phyloP scores from a whole-genome alignment of 163 green algal genomes.

The Scenedesmus sp. region DNA sequence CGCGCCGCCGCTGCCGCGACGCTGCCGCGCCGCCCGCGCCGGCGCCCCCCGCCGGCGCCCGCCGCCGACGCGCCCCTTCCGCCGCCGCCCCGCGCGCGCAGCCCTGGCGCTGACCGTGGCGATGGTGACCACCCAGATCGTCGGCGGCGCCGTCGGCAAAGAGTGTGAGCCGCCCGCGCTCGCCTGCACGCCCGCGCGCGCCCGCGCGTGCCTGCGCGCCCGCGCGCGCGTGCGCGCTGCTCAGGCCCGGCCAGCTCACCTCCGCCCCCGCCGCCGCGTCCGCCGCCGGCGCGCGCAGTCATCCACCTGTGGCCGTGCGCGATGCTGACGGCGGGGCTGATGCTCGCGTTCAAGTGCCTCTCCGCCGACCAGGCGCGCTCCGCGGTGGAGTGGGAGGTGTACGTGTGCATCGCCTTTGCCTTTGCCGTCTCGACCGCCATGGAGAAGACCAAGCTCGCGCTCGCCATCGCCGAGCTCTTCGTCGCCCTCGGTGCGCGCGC shows the following conservation, averaged over 20 bases:
- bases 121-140: constrained; percentile 58
- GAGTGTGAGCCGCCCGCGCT: too few relatives aligned
- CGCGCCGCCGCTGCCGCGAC: too few relatives aligned
- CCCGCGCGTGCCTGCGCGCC: too few relatives aligned
- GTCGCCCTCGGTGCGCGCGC: constrained; percentile 47
- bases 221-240: too few relatives aligned
- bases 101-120: constrained; percentile 35
- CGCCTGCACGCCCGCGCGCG: too few relatives aligned
- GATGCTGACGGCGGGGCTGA: constrained; percentile 50
- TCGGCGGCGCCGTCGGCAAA: constrained; percentile 40
- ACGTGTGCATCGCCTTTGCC: constrained; percentile 51
- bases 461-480: constrained; percentile 68
- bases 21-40: too few relatives aligned
- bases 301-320: constrained; percentile 59
- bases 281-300: too few relatives aligned
- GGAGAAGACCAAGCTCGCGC: constrained; percentile 69
- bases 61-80: too few relatives aligned
- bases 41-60: too few relatives aligned
- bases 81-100: too few relatives aligned
- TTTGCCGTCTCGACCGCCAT: constrained; percentile 68
- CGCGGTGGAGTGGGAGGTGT: constrained; percentile 65
- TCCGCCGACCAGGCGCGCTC: constrained; percentile 65
- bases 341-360: constrained; percentile 77
- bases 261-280: too few relatives aligned
- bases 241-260: too few relatives aligned